Evolutionary conservation across 176 grass and related monocot genomes (phyloP).

Genomic region (Carex parvula): DNA sequence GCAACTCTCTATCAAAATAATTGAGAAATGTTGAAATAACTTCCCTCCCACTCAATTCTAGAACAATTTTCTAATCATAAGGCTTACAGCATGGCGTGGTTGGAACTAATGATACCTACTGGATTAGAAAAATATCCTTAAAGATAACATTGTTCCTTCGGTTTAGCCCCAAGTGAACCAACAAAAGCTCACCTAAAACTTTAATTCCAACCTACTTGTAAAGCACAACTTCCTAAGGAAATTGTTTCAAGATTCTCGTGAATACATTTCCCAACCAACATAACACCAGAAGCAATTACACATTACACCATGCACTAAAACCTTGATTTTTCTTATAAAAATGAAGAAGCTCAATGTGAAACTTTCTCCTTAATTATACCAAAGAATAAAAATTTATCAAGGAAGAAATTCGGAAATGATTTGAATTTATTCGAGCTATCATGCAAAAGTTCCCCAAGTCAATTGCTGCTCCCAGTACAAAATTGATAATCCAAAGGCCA

Average conservation of each 20-base stretch:
- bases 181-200: neutral
- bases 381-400: neutral
- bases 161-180: neutral
- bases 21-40: neutral
- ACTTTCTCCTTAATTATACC: neutral
- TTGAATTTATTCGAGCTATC: neutral
- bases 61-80: slow-evolving; percentile 7
- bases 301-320: neutral
- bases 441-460: neutral
- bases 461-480: neutral
- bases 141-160: neutral
- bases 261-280: neutral
- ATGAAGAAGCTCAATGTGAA: neutral
- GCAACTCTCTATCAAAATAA: neutral
- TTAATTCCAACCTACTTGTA: neutral
- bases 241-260: neutral
- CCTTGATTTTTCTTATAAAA: neutral
- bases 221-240: neutral
- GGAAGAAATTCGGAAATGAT: neutral
- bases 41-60: slow-evolving; percentile 4
- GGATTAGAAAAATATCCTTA: neutral
- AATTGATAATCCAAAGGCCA: neutral
- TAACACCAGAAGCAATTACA: neutral
- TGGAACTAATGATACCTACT: slow-evolving; percentile 19
- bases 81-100: neutral